phyloP scores from a whole-genome alignment of 768 basidiomycete species.

The Tulasnella sp. region DNA sequence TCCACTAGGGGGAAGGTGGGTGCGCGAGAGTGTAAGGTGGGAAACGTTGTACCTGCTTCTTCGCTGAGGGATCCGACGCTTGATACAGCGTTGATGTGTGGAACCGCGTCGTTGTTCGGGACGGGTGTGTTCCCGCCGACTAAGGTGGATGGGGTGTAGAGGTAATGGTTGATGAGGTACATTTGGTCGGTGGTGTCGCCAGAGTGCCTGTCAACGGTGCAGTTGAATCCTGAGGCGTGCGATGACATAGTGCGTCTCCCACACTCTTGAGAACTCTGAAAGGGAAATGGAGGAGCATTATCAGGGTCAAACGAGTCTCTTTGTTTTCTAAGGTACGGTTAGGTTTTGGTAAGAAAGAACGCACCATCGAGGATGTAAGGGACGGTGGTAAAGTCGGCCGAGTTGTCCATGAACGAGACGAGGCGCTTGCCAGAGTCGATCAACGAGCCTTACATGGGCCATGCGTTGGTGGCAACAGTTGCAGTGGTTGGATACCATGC shows the following conservation, averaged over 20 bases:
- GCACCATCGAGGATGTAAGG: conserved; percentile 85
- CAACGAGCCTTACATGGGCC: conserved; percentile 69
- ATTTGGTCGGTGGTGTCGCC: conserved; percentile 62
- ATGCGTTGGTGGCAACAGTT: conserved; percentile 44
- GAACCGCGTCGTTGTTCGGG: conserved; percentile 53
- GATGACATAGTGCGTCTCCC: conserved; percentile 72
- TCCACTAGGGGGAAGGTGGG: conserved; percentile 89
- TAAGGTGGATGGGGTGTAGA: conserved; percentile 42
- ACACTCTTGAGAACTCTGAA: conserved; percentile 84
- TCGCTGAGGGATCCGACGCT: conserved; percentile 66
- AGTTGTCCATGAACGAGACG: conserved; percentile 75
- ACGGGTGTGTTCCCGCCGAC: conserved; percentile 43
- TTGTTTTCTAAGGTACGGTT: no score
- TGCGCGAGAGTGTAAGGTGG: conserved; percentile 40
- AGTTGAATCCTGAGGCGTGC: conserved; percentile 60
- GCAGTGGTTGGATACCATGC: conserved; percentile 62
- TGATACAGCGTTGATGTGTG: conserved; percentile 62
- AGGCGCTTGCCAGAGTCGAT: conserved; percentile 57
- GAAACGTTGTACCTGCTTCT: conserved; percentile 59
- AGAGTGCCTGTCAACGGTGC: conserved; percentile 72
- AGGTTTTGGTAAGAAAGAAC: conserved; percentile 21
- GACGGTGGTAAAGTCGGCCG: conserved; percentile 57
- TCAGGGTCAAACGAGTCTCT: no score
- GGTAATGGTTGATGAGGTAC: conserved; percentile 89
- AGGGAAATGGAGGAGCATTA: no score